Conservation (phyloP, 306 rosid genomes). For the Vicia faba region DNA sequence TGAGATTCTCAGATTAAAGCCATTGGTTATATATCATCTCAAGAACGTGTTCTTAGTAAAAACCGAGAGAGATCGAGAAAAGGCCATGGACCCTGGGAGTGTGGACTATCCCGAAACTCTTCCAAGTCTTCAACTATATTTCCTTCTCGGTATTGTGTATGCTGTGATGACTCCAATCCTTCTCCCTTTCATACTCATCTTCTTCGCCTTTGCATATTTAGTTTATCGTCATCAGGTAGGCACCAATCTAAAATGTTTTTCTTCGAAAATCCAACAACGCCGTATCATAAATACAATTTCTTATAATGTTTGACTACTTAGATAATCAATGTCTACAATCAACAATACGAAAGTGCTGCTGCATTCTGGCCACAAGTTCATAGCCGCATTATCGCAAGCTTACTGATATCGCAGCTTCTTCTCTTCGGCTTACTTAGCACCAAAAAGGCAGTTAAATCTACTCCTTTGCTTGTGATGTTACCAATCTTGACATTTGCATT, state of each 20-base stretch:
- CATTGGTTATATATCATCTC: conserved; percentile 89
- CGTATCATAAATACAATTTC: not conserved
- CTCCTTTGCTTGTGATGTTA: conserved; percentile 77
- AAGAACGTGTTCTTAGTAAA: conserved; percentile 91
- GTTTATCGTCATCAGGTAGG: conserved; percentile 99
- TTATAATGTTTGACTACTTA: conserved; percentile 42
- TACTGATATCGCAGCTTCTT: conserved; percentile 89
- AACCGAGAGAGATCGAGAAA: conserved; percentile 90
- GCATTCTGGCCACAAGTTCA: conserved; percentile 99
- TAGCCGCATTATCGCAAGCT: conserved; percentile 89
- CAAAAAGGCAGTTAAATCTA: conserved; percentile 89
- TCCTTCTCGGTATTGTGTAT: conserved; percentile 90
- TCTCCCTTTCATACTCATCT: conserved; percentile 92
- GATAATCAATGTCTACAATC: conserved; percentile 94
- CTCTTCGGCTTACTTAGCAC: conserved; percentile 93
- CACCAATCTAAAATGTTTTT: conserved; percentile 17
- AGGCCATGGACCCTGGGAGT: conserved; percentile 88
- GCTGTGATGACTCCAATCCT: conserved; percentile 95
- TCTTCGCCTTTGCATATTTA: conserved; percentile 92
- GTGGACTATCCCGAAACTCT: conserved; percentile 88
- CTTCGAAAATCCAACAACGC: not conserved
- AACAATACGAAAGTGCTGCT: conserved; percentile 90
- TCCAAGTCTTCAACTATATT: conserved; percentile 91
- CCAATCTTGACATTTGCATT: conserved; percentile 79
- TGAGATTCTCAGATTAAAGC: conserved; percentile 93